Evolutionary conservation across 139 green algal genomes (phyloP), one percentile per base, ranked within the genome.

Genomic region (Coelastrella sp.): DNA sequence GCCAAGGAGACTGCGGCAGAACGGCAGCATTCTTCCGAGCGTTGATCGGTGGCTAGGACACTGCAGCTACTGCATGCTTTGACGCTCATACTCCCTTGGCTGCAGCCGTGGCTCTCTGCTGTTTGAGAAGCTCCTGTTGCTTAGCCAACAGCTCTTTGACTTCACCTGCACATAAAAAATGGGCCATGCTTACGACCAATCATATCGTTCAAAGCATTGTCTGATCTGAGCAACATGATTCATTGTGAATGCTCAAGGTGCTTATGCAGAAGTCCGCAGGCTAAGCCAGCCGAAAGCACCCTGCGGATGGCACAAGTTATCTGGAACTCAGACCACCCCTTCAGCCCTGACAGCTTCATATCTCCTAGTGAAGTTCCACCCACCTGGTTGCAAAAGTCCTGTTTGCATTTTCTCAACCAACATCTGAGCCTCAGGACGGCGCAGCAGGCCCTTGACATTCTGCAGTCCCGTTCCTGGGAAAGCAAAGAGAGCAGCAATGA

Each of bases 351-450:
- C n/a, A 58, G 24, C 14, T 12, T n/a, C 74, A 59, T 59, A 58
- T 7, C 24, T 25, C 35, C 35, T 3, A 49, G 35, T 49, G 35
- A 49, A 49, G 35, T 49, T 49, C 35, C 35, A 49, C 35, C 35
- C 35, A 91, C 95, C 96, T 56, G 97, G 97, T 84, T 94, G 91
- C 35, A 99, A 92, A 82, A 96, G 93, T 4, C 98, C 98, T 63
- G 96, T 94, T 92, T 99, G 96, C 98, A 99, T 99, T 85, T 97
- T 96, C 87, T 98, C 92, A 24, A 99, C 96, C 60, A 99, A 90
- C 83, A 95, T 92, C 0, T 95, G 97, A 3, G 97, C 95, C 92
- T 99, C 98, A 1, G 98, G 98, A 14, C 96, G 93, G 12, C 98
- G 93, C 85, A 99, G 95, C 92, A 99, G 94, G 7, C 98, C 98